These are phyloP conservation scores for Cymodocea nodosa DNA, from an alignment of 116 monocot species.

Conservation along the genomic window DNA sequence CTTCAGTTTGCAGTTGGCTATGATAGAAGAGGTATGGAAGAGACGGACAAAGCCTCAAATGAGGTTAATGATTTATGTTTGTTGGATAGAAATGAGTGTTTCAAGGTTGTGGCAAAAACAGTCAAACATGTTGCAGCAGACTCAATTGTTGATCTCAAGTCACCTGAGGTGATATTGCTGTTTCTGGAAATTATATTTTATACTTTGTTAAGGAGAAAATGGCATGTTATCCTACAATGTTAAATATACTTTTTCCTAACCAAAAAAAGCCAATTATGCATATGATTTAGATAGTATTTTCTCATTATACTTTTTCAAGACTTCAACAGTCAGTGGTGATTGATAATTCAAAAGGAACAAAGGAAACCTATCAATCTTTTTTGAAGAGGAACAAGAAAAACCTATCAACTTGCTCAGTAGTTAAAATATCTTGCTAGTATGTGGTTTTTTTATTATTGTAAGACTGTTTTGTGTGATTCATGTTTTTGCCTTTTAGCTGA, in stretches of 20 bases:
- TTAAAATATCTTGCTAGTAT: too few relatives aligned
- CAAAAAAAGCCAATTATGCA: too few relatives aligned
- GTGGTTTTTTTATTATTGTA: neutral
- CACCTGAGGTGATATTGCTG: slow-evolving; percentile 58
- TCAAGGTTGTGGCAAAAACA: slow-evolving; percentile 62
- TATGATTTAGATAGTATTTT: too few relatives aligned
- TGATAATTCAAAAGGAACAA: too few relatives aligned
- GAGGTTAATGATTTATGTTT: slow-evolving; percentile 19
- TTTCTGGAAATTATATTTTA: neutral
- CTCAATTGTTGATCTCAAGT: slow-evolving; percentile 71
- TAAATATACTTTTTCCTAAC: too few relatives aligned
- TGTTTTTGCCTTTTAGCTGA: slow-evolving; percentile 31
- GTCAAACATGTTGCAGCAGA: slow-evolving; percentile 58
- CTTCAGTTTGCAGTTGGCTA: slow-evolving; percentile 85
- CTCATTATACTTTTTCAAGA: too few relatives aligned
- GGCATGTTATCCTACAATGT: too few relatives aligned
- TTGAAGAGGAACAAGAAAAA: too few relatives aligned
- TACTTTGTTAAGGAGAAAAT: neutral
- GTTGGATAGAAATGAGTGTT: slow-evolving; percentile 64
- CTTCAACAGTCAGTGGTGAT: too few relatives aligned
- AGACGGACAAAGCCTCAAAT: slow-evolving; percentile 20
- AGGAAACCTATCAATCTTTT: too few relatives aligned
- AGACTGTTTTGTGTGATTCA: neutral
- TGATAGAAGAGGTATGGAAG: slow-evolving; percentile 80
- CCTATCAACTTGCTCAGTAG: too few relatives aligned